Percentiles rank a stretch among this genome's conserved stretches.
phyloP scores from a whole-genome alignment of 2,329 filamentous ascomycete species.

The Helotiales sp. region DNA sequence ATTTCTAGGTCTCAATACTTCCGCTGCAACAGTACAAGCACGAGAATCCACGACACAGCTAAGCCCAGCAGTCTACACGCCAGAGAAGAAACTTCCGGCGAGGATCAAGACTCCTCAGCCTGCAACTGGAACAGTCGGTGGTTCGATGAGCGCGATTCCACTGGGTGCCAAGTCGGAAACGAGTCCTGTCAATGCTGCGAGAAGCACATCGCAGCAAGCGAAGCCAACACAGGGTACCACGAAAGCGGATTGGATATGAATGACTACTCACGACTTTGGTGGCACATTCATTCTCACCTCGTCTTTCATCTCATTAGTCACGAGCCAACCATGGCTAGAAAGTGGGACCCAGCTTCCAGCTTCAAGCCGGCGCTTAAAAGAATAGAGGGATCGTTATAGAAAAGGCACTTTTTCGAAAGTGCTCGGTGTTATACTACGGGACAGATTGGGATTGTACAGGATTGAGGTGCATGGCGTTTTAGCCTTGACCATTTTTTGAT shows the following conservation, averaged over 20 bases:
- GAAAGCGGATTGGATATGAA: constrained; percentile 15
- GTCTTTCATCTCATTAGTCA: not conserved
- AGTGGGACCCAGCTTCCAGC: not conserved
- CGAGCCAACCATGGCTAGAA: too few species aligned
- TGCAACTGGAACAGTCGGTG: not conserved
- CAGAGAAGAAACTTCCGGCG: constrained; percentile 15
- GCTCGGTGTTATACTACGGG: constrained; percentile 1
- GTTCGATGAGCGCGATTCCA: not conserved
- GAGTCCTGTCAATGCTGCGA: not conserved
- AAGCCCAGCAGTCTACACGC: constrained; percentile 51
- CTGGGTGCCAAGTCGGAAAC: not conserved
- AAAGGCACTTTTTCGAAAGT: not conserved
- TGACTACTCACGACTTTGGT: not conserved
- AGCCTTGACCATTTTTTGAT: not conserved
- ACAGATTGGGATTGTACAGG: not conserved
- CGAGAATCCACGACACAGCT: constrained; percentile 39
- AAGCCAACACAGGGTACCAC: not conserved
- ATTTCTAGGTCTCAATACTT: constrained; percentile 29
- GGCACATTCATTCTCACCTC: not conserved
- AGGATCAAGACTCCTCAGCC: constrained; percentile 2
- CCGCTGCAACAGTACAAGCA: not conserved
- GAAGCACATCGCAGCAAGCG: not conserved
- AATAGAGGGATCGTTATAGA: not conserved
- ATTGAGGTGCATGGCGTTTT: constrained; percentile 5
- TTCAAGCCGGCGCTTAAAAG: not conserved